phyloP scores from a whole-genome alignment of 805 yeast genomes.

The Teunomyces funiuensis region DNA sequence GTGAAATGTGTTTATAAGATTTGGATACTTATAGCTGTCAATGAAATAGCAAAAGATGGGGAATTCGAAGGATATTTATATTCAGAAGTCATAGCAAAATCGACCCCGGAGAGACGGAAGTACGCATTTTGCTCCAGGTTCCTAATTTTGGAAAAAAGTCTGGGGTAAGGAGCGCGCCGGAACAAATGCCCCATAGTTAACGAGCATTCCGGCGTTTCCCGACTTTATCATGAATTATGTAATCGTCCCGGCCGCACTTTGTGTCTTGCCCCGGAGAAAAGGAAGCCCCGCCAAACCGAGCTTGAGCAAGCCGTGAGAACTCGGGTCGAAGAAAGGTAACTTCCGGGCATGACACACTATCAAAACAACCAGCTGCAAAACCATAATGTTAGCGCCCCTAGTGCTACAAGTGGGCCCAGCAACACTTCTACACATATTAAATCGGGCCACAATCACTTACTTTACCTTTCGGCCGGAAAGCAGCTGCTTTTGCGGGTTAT shows the following conservation, averaged over 20 bases:
- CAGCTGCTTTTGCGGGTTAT: neutral
- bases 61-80: conserved; percentile 10
- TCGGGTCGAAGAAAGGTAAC: too few species aligned
- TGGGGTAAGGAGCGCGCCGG: conserved; percentile 24
- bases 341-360: too few species aligned
- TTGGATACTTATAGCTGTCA: neutral
- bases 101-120: conserved; percentile 11
- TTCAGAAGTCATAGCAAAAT: conserved; percentile 1
- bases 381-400: too few species aligned
- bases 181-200: conserved; percentile 6
- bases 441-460: neutral
- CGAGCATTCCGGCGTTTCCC: conserved; percentile 10
- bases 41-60: conserved; percentile 1
- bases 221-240: conserved; percentile 8
- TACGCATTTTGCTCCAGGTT: neutral
- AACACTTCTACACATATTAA: too few species aligned
- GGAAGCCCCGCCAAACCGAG: conserved; percentile 1
- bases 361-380: too few species aligned
- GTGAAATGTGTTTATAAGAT: neutral
- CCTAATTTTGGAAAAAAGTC: conserved; percentile 13
- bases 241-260: conserved; percentile 2
- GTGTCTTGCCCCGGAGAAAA: neutral
- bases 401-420: too few species aligned
- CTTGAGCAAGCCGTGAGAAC: neutral
- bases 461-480: neutral